Evolutionary conservation across 805 yeast species (phyloP).

Genomic region (Myxozyma nipponensis): DNA sequence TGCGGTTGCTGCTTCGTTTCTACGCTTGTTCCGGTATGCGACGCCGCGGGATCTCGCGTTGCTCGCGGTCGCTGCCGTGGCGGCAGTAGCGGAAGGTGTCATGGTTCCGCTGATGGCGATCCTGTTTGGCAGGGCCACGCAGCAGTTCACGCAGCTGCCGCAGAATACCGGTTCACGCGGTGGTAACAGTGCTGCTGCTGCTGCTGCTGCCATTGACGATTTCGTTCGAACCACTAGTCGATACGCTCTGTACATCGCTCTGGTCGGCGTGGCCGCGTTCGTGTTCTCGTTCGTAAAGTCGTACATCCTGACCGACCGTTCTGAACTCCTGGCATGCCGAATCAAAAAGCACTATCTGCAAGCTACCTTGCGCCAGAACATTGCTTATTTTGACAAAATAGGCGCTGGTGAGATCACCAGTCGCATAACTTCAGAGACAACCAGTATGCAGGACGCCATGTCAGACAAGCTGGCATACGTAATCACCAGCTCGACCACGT

Average conservation of each 20-base stretch:
- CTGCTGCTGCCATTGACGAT: background rate
- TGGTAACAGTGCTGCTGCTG: background rate
- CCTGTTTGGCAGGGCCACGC: conserved; percentile 29
- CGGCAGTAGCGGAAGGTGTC: conserved; percentile 26
- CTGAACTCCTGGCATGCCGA: conserved; percentile 41
- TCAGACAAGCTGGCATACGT: conserved; percentile 41
- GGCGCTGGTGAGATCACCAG: conserved; percentile 44
- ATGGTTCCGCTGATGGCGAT: conserved; percentile 45
- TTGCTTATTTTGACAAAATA: conserved; percentile 41
- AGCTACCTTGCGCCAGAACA: conserved; percentile 40
- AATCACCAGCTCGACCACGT: conserved; percentile 38
- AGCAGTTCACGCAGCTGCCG: conserved; percentile 31
- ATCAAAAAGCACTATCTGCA: conserved; percentile 38
- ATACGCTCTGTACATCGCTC: conserved; percentile 1
- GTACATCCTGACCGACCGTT: conserved; percentile 37
- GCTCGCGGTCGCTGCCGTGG: conserved; percentile 35
- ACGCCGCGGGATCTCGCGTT: conserved; percentile 28
- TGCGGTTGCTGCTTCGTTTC: conserved; percentile 30
- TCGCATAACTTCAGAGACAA: conserved; percentile 41
- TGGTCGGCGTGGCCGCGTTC: conserved; percentile 8
- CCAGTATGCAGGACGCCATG: conserved; percentile 41
- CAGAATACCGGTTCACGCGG: conserved; percentile 38
- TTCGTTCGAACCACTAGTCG: background rate
- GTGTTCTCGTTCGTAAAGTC: conserved; percentile 33
- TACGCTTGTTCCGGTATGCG: conserved; percentile 38